Conservation (phyloP, 345 rosid genomes). For the Erucastrum elatum region DNA sequence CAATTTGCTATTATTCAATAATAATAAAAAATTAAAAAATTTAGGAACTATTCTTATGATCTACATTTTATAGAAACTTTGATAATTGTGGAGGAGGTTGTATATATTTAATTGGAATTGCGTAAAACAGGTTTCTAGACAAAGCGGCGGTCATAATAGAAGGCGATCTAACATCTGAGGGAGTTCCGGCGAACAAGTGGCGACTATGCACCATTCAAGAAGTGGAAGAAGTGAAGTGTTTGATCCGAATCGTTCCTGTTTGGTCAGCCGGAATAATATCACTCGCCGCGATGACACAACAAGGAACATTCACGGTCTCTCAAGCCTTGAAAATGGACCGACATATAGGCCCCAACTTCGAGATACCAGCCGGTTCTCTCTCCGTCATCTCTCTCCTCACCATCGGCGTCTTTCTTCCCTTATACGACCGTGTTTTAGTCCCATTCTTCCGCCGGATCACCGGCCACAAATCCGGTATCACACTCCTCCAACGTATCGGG, state of each 20-base stretch:
- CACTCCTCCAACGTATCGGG: conserved; percentile 77
- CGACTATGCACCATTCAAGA: conserved; percentile 62
- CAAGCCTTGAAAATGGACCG: conserved; percentile 83
- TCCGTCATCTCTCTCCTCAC: conserved; percentile 77
- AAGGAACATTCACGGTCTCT: conserved; percentile 73
- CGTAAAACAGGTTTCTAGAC: conserved; percentile 53
- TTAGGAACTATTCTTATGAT: too few relatives aligned
- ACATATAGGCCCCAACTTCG: conserved; percentile 55
- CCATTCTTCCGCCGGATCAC: conserved; percentile 55
- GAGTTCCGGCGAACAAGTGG: conserved; percentile 47
- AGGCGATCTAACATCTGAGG: conserved; percentile 53
- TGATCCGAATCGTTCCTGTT: conserved; percentile 51
- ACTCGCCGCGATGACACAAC: conserved; percentile 68
- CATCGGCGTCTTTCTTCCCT: conserved; percentile 43
- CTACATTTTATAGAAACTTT: too few relatives aligned
- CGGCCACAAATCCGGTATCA: conserved; percentile 75
- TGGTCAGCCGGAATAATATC: conserved; percentile 68
- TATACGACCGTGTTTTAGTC: conserved; percentile 70
- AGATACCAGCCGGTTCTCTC: conserved; percentile 83
- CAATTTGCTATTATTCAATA: not conserved
- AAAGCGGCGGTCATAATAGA: conserved; percentile 60
- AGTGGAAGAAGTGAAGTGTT: conserved; percentile 71
- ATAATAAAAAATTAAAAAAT: not conserved
- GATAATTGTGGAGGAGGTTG: not conserved
- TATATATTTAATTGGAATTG: not conserved